Base-by-base conservation (phyloP, 2,329 filamentous ascomycete species). In the Huntiella savannae region DNA sequence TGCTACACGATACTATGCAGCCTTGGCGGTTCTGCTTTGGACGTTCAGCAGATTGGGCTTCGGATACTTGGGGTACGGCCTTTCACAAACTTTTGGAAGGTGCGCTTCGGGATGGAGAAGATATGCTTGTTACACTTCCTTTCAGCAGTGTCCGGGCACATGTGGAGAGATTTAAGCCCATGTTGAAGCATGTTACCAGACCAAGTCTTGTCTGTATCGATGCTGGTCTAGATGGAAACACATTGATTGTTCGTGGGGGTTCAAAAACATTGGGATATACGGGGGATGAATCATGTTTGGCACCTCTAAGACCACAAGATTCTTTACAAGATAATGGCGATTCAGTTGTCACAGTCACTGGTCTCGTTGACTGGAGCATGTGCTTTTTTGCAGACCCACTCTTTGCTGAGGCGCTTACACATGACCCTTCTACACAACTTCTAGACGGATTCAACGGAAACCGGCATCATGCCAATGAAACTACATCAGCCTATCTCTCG, bases 301-400 rank as follows among this genome's bases (percentile, higher is more conserved):
- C 10, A 11, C 16, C 38, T 13, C 32, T 10, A 2, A n/a, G 33
- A n/a, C 11, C 35, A n/a, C 41, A 43, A 17, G 13, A n/a, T 28
- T 13, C 17, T 38, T 28, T n/a, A 15, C n/a, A 11, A 16, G 19
- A 32, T 17, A 12, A 34, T 2, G 5, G n/a, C 5, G 28, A 35
- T 12, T 37, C 44, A 3, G 47, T 50, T 0, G 57, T 67, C 11
- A 54, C 54, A 16, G 55, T 75, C 11, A 68, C 63, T 0, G 72
- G 72, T 0, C 55, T 77, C n/a, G 62, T 63, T 32, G 70, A 73
- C 57, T 78, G 73, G 73, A 69, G 69, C 49, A 69, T 67, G 49
- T 68, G 69, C 38, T 52, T 76, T 8, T 77, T 78, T 51, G 74
- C 73, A 8, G 75, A 78, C 50, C 72, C 73, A 0, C 55, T 77